A percentile compares a stretch with the other conserved stretches of the same genome.
Conservation (phyloP, 441 rosid species). For the Bocquillonia castaneifolia region DNA sequence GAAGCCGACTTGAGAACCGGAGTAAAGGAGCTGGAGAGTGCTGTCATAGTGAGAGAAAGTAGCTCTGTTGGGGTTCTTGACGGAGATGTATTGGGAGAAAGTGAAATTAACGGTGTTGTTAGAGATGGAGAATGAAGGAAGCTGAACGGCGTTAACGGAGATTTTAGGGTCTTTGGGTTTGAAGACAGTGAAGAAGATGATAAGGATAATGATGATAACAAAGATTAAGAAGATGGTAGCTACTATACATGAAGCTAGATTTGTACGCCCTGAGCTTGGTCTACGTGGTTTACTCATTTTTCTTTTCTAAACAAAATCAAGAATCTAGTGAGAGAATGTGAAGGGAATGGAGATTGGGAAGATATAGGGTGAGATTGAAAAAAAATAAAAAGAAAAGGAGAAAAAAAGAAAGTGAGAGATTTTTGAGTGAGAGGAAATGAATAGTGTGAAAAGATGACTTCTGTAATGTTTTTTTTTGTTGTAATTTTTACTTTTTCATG, state of each 20-base stretch:
- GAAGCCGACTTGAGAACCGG: constrained; percentile 83
- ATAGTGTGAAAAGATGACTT: too few species aligned
- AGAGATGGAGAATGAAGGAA: constrained; percentile 79
- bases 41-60: constrained; percentile 83
- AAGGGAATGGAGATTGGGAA: not conserved
- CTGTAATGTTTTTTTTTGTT: too few species aligned
- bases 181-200: constrained; percentile 85
- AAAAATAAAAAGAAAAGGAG: not conserved
- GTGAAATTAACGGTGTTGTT: constrained; percentile 85
- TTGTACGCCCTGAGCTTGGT: constrained; percentile 58
- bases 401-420: not conserved
- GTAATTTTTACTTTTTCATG: too few species aligned
- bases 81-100: constrained; percentile 78
- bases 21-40: constrained; percentile 75
- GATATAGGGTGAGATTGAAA: not conserved
- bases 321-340: not conserved
- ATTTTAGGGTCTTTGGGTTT: constrained; percentile 85
- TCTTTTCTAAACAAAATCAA: not conserved
- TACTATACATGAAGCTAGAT: constrained; percentile 80
- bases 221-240: constrained; percentile 80
- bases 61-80: constrained; percentile 76
- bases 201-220: constrained; percentile 45
- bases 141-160: constrained; percentile 77
- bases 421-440: not conserved
- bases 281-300: constrained; percentile 32